Conservation (phyloP, 2,329 filamentous ascomycete species). For the Claviceps citrina region DNA sequence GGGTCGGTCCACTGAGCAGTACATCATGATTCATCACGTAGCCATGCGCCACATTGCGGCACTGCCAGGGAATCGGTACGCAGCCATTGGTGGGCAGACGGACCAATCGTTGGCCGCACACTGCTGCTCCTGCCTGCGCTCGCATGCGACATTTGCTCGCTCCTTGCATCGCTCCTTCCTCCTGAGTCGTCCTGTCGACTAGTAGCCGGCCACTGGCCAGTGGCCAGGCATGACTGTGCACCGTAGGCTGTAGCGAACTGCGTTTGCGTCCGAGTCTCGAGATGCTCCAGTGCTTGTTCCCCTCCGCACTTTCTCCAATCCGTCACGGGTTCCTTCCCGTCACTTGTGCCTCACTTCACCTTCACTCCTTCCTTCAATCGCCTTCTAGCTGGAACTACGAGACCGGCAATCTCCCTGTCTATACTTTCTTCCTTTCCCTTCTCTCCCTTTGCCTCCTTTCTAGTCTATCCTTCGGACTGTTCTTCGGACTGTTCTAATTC, state of each 20-base stretch:
- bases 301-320: conserved; percentile 1
- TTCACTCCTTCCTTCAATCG: neutral
- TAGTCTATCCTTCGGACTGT: neutral
- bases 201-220: too few relatives aligned
- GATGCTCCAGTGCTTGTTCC: neutral
- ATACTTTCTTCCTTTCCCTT: neutral
- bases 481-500: neutral
- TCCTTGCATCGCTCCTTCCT: too few relatives aligned
- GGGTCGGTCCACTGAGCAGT: too few relatives aligned
- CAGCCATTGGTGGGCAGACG: neutral
- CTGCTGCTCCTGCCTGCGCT: too few relatives aligned
- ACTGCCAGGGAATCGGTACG: neutral
- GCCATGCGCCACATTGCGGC: too few relatives aligned
- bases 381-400: neutral
- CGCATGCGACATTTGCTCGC: too few relatives aligned
- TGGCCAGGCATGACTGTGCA: too few relatives aligned
- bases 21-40: too few relatives aligned
- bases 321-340: neutral
- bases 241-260: too few relatives aligned
- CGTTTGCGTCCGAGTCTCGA: too few relatives aligned
- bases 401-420: neutral
- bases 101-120: too few relatives aligned
- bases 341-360: neutral
- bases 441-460: neutral
- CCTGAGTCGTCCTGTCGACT: too few relatives aligned